phyloP scores from a whole-genome alignment of 2,329 filamentous ascomycete genomes.

The Sporothrix euskadiensis region DNA sequence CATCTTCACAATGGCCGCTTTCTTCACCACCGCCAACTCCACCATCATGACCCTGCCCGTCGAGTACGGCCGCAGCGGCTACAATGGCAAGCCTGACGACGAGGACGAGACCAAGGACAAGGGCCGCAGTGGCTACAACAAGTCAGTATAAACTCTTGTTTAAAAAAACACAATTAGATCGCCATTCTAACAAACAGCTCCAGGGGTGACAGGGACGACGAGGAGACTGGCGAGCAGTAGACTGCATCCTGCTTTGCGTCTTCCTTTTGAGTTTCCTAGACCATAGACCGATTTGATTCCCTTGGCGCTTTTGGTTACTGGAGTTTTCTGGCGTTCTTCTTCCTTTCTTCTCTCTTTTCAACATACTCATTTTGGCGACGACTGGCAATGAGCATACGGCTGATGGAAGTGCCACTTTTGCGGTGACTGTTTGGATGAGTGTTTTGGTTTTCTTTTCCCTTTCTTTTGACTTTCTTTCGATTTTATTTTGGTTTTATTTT shows the following conservation, averaged over 20 bases:
- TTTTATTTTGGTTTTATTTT: too few relatives aligned
- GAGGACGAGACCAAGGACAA: slow-evolving; percentile 41
- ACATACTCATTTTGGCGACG: neutral
- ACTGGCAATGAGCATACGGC: slow-evolving; percentile 8
- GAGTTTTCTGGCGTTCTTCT: slow-evolving; percentile 13
- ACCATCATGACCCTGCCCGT: slow-evolving; percentile 37
- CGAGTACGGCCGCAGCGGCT: slow-evolving; percentile 45
- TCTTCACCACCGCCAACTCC: slow-evolving; percentile 41
- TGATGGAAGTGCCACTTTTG: neutral
- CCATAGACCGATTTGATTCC: slow-evolving; percentile 5
- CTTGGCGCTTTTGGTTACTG: neutral
- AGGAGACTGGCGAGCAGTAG: slow-evolving; percentile 42
- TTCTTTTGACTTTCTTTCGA: neutral
- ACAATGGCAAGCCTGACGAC: slow-evolving; percentile 45
- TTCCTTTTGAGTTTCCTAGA: neutral
- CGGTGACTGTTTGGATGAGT: neutral
- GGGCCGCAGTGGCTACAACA: slow-evolving; percentile 53
- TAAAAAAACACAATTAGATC: neutral
- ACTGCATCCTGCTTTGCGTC: neutral
- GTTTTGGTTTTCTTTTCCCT: neutral
- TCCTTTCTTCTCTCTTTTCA: neutral
- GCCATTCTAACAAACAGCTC: slow-evolving; percentile 12
- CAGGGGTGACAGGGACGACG: slow-evolving; percentile 39
- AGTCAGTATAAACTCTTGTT: slow-evolving; percentile 32
- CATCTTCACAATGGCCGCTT: slow-evolving; percentile 38